A percentile compares a stretch with the other conserved stretches of the same genome.
Conservation (phyloP, 2,329 filamentous ascomycete genomes). For the Scytalidium lignicola region DNA sequence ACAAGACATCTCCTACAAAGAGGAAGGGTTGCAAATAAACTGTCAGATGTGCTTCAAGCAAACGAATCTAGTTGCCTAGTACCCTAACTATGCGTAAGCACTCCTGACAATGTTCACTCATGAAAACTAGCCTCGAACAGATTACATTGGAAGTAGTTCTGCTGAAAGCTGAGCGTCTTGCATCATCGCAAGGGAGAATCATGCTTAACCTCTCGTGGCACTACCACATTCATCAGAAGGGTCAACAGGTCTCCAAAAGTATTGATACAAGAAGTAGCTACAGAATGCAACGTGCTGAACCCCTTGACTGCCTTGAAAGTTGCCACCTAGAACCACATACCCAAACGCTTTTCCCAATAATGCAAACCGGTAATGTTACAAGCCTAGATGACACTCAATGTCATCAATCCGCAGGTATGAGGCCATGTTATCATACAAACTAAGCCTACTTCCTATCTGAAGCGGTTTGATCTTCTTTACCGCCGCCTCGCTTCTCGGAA, state of each 20-base stretch:
- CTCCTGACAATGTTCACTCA: too few relatives aligned
- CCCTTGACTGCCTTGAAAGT: not conserved
- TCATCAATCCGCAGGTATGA: not conserved
- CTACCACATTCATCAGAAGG: not conserved
- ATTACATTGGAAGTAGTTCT: too few relatives aligned
- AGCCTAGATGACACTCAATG: not conserved
- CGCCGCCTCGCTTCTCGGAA: slow-evolving; percentile 1
- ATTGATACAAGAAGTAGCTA: not conserved
- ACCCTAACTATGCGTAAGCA: too few relatives aligned
- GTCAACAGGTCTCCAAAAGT: not conserved
- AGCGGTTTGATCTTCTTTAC: not conserved
- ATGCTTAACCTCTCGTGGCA: not conserved
- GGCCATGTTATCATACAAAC: not conserved
- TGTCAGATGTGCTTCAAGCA: too few relatives aligned
- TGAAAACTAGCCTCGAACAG: too few relatives aligned
- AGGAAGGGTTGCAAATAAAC: too few relatives aligned
- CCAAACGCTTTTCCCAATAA: not conserved
- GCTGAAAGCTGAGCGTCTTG: too few relatives aligned
- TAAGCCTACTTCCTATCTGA: not conserved
- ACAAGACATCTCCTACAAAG: too few relatives aligned
- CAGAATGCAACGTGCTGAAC: not conserved
- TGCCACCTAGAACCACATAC: not conserved
- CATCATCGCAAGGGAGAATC: too few relatives aligned
- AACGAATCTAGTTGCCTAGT: too few relatives aligned
- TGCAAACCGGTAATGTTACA: not conserved